These are phyloP conservation scores for Maudiozyma bulderi DNA, from an alignment of 805 yeast genomes.

Conservation along the genomic window DNA sequence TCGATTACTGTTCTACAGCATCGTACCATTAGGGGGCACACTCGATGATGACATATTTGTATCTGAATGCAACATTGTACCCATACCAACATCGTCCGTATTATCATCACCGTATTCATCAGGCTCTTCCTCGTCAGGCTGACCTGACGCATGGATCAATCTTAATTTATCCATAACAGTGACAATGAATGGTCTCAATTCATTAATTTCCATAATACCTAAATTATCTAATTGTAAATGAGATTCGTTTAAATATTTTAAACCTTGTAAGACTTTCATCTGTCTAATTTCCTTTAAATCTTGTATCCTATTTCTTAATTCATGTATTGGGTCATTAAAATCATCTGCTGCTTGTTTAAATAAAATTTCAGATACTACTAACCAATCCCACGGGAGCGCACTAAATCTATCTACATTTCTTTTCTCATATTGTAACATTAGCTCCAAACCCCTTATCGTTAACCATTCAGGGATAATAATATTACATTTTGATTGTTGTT, in stretches of 20 bases:
- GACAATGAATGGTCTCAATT: conserved; percentile 73
- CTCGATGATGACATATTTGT: background rate
- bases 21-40: background rate
- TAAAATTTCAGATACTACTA: conserved; percentile 65
- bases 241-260: conserved; percentile 66
- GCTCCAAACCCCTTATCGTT: conserved; percentile 41
- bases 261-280: conserved; percentile 73
- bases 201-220: conserved; percentile 79
- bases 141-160: conserved; percentile 30
- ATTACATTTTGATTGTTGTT: conserved; percentile 77
- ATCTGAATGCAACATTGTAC: background rate
- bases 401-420: conserved; percentile 50
- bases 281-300: conserved; percentile 78
- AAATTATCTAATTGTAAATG: conserved; percentile 77
- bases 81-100: conserved; percentile 3
- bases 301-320: conserved; percentile 59
- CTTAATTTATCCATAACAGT: conserved; percentile 72
- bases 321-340: conserved; percentile 60
- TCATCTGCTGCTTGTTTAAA: conserved; percentile 69
- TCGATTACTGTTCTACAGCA: no score
- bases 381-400: conserved; percentile 79
- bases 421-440: conserved; percentile 58
- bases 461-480: conserved; percentile 86
- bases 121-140: background rate
- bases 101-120: conserved; percentile 1